Base-by-base conservation (phyloP, 495 filamentous ascomycete species). In the Apodospora peruviana region DNA sequence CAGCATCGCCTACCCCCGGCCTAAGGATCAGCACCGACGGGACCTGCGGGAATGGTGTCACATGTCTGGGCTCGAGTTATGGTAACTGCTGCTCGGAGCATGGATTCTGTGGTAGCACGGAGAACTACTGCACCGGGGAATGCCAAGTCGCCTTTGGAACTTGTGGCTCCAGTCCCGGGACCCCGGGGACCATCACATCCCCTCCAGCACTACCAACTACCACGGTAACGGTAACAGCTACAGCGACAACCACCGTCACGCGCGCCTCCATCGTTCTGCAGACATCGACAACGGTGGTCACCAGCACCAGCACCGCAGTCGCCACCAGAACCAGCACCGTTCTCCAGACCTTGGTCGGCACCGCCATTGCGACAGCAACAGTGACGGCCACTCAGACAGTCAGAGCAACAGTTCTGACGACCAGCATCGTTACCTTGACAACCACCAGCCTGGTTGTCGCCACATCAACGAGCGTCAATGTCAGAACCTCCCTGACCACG, bases 81-180 rank as follows among this genome's bases (percentile, higher is more conserved):
- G 71, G 71, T 20, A 56, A 50, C 40, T 74, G 71, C 48, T 74
- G 71, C 49, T 74, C 71, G 35, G 53, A 48, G 46, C 63, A 68
- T 54, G 60, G 67, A n/a, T 68, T 47, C 24, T 73, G 69, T 41
- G 65, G 69, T 32, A 58, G 56, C 53, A 69, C 62, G 21, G 48
- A 43, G 47, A 59, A 74, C 61, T 62, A 70, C 51, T 75, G 62
- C 51, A 47, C 50, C 22, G 41, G 50, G 2, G 71, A 69, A 1
- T 74, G 71, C 51, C 70, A 71, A 22, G 10, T 56, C 0, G 62
- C 10, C 0, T 67, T 70, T 21, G 67, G 71, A 14, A 58, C 53
- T 12, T 69, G 70, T 40, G 55, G 50, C 22, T 16, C 4, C 2
- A 46, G 37, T 5, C 18, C 45, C 29, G 40, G 29, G 20, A 4